Evolutionary conservation across 2,329 filamentous ascomycete species (phyloP).

Genomic region (Phoma sp.): DNA sequence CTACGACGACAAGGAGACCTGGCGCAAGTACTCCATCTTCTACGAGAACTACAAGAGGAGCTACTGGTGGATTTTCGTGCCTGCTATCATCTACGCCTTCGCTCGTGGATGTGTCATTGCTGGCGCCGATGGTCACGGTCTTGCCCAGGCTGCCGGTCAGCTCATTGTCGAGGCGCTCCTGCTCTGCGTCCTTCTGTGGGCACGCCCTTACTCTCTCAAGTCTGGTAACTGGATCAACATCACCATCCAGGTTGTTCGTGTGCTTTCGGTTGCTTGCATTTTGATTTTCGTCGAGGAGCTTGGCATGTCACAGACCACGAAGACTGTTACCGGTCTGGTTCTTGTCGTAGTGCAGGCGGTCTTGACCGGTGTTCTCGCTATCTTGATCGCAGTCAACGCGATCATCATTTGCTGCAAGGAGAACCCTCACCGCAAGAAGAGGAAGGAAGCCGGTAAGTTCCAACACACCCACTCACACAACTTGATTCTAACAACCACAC

Average conservation of each 20-base stretch:
- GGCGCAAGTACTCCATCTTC: constrained; percentile 96
- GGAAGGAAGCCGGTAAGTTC: constrained; percentile 85
- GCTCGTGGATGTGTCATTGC: constrained; percentile 87
- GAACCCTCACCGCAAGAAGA: constrained; percentile 87
- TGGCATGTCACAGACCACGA: constrained; percentile 85
- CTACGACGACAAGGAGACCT: constrained; percentile 87
- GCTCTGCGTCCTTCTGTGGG: constrained; percentile 80
- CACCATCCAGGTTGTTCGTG: constrained; percentile 84
- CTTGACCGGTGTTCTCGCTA: constrained; percentile 80
- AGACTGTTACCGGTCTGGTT: constrained; percentile 92
- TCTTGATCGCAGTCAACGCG: constrained; percentile 88
- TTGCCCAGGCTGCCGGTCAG: constrained; percentile 79
- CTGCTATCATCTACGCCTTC: constrained; percentile 87
- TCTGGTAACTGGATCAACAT: constrained; percentile 94
- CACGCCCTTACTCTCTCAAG: constrained; percentile 82
- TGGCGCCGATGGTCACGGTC: constrained; percentile 81
- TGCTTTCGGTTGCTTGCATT: constrained; percentile 86
- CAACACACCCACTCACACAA: not conserved
- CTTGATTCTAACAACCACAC: constrained; percentile 38
- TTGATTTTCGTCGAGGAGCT: constrained; percentile 94
- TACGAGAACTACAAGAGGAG: constrained; percentile 94
- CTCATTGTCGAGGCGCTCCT: constrained; percentile 81
- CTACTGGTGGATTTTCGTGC: constrained; percentile 98
- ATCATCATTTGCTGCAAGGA: constrained; percentile 81
- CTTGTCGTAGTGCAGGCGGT: constrained; percentile 89